Evolutionary conservation across 768 basidiomycete species (phyloP).

Genomic region (Naganishia vaughanmartiniae): DNA sequence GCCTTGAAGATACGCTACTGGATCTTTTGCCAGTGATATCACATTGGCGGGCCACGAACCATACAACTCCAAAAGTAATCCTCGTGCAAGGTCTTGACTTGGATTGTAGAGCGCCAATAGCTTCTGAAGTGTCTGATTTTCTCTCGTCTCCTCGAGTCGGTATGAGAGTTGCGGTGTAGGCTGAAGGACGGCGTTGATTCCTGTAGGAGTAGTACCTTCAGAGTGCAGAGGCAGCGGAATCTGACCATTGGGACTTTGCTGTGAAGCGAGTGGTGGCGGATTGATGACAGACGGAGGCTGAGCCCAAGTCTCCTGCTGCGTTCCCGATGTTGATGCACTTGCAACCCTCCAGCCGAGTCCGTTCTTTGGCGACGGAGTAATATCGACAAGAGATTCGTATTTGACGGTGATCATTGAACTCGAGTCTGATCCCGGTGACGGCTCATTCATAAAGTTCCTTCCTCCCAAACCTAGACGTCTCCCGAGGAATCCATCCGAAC

Average conservation of each 20-base stretch:
- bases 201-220: not conserved
- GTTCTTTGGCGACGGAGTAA: not conserved
- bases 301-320: conserved; percentile 15
- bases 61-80: conserved; percentile 1
- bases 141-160: not conserved
- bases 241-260: not conserved
- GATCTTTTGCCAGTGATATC: conserved; percentile 5
- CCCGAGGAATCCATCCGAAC: conserved; percentile 15
- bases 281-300: conserved; percentile 1
- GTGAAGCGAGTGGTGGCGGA: not conserved
- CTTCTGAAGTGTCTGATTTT: not conserved
- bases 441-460: not conserved
- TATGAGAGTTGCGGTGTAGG: not conserved
- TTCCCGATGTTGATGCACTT: not conserved
- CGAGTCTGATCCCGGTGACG: not conserved
- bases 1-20: not conserved
- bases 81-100: not conserved
- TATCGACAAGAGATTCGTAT: not conserved
- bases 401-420: conserved; percentile 1
- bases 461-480: not conserved
- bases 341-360: conserved; percentile 13
- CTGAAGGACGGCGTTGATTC: not conserved
- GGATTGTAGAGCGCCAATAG: not conserved
- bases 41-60: conserved; percentile 14
- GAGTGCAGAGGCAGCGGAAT: not conserved